Conservation (phyloP, 2,329 filamentous ascomycete genomes). For the Botrytis cinerea region DNA sequence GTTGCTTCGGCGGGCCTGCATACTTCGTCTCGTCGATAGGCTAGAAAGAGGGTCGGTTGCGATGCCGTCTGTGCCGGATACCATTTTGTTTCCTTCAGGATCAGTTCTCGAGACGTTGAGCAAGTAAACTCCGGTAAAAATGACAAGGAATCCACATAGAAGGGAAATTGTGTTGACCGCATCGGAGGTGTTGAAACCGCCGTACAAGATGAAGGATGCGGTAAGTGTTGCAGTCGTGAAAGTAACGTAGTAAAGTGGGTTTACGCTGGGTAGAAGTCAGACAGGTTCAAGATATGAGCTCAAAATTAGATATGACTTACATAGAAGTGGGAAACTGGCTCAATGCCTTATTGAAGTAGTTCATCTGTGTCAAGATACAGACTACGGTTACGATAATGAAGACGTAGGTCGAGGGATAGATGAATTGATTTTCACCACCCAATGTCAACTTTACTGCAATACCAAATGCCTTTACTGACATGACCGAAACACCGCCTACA, state of each 20-base stretch:
- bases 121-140: conserved; percentile 93
- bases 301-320: conserved; percentile 54
- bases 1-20: conserved; percentile 82
- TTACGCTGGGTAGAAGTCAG: conserved; percentile 53
- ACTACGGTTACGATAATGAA: conserved; percentile 91
- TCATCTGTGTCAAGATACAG: conserved; percentile 99
- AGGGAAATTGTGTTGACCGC: conserved; percentile 90
- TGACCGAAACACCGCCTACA: conserved; percentile 95
- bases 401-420: conserved; percentile 92
- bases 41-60: conserved; percentile 91
- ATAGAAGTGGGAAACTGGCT: conserved; percentile 97
- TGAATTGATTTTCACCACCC: conserved; percentile 91
- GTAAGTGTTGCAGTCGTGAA: conserved; percentile 94
- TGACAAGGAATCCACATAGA: conserved; percentile 88
- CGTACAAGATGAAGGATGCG: conserved; percentile 94
- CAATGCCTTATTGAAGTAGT: conserved; percentile 98
- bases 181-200: conserved; percentile 93
- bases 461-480: conserved; percentile 98
- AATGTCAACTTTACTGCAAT: conserved; percentile 96
- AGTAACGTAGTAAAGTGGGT: conserved; percentile 88
- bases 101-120: conserved; percentile 94
- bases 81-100: conserved; percentile 72
- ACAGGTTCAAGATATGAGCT: neutral
- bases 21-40: conserved; percentile 86
- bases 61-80: conserved; percentile 71